Evolutionary conservation across 2,329 filamentous ascomycete genomes (phyloP).

Genomic region (Sarocladiaceae sp.): DNA sequence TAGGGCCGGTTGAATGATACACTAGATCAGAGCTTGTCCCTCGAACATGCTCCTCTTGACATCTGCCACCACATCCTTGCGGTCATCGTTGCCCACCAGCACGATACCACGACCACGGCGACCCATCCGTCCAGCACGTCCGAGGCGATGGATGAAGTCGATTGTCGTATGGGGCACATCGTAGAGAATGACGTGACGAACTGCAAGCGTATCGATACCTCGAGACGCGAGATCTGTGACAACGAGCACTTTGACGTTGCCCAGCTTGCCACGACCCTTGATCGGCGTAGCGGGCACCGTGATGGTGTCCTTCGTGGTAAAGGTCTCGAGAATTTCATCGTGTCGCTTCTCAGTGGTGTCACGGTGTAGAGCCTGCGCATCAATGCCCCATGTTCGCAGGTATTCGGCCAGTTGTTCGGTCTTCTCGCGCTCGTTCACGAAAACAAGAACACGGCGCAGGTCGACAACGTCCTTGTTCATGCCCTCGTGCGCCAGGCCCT

Average conservation of each 20-base stretch:
- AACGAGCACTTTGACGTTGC: conserved; percentile 85
- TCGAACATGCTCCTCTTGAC: conserved; percentile 87
- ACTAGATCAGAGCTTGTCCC: conserved; percentile 72
- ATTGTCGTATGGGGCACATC: conserved; percentile 98
- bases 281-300: conserved; percentile 23
- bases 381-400: conserved; percentile 78
- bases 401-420: conserved; percentile 77
- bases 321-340: conserved; percentile 70
- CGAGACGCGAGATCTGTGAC: conserved; percentile 90
- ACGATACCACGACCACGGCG: conserved; percentile 85
- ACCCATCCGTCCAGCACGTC: conserved; percentile 88
- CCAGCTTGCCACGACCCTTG: conserved; percentile 42
- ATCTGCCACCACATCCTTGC: conserved; percentile 86
- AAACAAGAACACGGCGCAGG: conserved; percentile 84
- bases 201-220: conserved; percentile 90
- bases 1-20: background rate
- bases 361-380: conserved; percentile 78
- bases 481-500: conserved; percentile 57
- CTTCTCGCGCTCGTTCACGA: conserved; percentile 93
- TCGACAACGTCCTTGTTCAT: conserved; percentile 53
- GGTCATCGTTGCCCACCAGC: conserved; percentile 81
- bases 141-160: conserved; percentile 95
- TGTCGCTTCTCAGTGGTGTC: conserved; percentile 78
- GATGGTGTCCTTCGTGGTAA: conserved; percentile 53
- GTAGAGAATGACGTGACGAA: conserved; percentile 88